phyloP scores from a whole-genome alignment of 1,284 basidiomycete genomes.

The Irpex sp. region DNA sequence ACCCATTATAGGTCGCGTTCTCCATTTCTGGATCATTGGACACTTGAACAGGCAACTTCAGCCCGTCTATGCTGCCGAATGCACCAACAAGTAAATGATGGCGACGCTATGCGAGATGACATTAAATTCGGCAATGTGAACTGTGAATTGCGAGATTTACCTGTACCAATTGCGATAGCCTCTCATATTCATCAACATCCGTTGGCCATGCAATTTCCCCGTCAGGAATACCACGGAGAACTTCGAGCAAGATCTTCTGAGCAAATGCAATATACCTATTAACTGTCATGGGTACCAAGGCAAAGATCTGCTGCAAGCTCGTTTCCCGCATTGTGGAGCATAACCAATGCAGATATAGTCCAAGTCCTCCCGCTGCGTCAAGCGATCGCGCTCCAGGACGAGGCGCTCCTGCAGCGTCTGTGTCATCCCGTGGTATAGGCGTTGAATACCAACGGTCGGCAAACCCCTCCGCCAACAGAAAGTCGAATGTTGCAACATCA shows the following conservation, averaged over 20 bases:
- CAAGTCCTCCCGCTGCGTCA: slow-evolving; percentile 43
- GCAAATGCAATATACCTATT: slow-evolving; percentile 34
- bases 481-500: slow-evolving; percentile 35
- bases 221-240: slow-evolving; percentile 30
- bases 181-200: slow-evolving; percentile 20
- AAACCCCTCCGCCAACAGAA: slow-evolving; percentile 34
- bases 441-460: slow-evolving; percentile 25
- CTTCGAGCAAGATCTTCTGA: slow-evolving; percentile 28
- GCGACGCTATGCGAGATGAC: slow-evolving; percentile 4
- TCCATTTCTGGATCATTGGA: slow-evolving; percentile 36
- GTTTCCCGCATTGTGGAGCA: slow-evolving; percentile 36
- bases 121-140: neutral
- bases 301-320: slow-evolving; percentile 36
- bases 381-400: slow-evolving; percentile 32
- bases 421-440: slow-evolving; percentile 31
- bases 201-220: slow-evolving; percentile 33
- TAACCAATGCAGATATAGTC: slow-evolving; percentile 42
- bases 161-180: slow-evolving; percentile 1
- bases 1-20: slow-evolving; percentile 48
- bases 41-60: slow-evolving; percentile 22
- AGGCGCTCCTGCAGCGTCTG: slow-evolving; percentile 23
- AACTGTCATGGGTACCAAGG: slow-evolving; percentile 25
- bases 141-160: neutral
- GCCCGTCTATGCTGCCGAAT: slow-evolving; percentile 32
- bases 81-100: slow-evolving; percentile 38